A percentile compares a stretch with the other conserved stretches of the same genome.
These are phyloP conservation scores for Fusarium armeniacum DNA, from an alignment of 2,329 filamentous ascomycete genomes.

Conservation along the genomic window DNA sequence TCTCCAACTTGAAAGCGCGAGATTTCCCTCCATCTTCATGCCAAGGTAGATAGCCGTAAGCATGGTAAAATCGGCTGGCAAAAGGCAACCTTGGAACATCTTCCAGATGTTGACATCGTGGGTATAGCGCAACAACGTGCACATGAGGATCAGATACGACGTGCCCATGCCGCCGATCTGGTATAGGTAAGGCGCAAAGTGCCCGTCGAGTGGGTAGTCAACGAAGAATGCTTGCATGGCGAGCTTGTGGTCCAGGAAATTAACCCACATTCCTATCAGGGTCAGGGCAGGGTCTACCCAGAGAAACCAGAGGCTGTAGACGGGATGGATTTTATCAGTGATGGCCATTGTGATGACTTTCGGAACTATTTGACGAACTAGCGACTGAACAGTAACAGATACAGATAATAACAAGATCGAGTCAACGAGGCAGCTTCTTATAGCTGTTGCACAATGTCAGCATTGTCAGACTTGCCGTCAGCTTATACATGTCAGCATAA, in stretches of 20 bases:
- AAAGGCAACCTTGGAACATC: conserved; percentile 36
- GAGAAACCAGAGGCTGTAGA: conserved; percentile 42
- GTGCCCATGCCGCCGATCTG: conserved; percentile 46
- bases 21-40: conserved; percentile 19
- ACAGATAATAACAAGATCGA: background rate
- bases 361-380: background rate
- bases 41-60: conserved; percentile 35
- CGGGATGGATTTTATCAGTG: conserved; percentile 27
- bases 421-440: background rate
- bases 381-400: background rate
- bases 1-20: conserved; percentile 32
- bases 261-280: conserved; percentile 35
- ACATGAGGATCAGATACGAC: conserved; percentile 28
- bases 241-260: conserved; percentile 38
- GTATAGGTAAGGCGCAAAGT: conserved; percentile 41
- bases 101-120: conserved; percentile 45
- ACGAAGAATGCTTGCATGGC: conserved; percentile 33
- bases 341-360: conserved; percentile 25
- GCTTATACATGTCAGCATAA: background rate
- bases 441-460: background rate
- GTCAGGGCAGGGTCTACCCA: conserved; percentile 47
- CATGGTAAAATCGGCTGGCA: conserved; percentile 45
- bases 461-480: background rate
- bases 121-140: conserved; percentile 38
- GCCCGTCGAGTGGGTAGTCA: conserved; percentile 17